Base-by-base conservation (phyloP, 1,284 basidiomycete genomes). In the Sporisorium graminicola region DNA sequence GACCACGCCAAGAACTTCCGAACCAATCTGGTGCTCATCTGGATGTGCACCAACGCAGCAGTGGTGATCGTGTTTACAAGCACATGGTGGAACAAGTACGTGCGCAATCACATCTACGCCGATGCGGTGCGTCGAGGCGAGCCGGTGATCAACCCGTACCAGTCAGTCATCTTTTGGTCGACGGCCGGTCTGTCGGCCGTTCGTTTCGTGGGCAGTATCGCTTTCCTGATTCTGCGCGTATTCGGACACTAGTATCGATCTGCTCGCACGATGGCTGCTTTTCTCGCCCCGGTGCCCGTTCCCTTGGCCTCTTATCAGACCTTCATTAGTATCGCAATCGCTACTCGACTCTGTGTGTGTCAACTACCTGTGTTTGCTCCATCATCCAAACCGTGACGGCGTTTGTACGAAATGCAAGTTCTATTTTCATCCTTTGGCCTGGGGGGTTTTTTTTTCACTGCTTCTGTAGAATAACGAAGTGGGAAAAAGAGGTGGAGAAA, bases 1-100 rank as follows among this genome's bases (percentile, higher is more conserved):
- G 83, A 70, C 64, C 79, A 83, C 58, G 87, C 86, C 65, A 82
- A 78, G 0, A 93, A 92, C 84, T 93, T 97, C 78, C 88, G 94
- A 70, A 97, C 94, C 16, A 96, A 95, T 87, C 93, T 95, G n/a
- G 87, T 98, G 51, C 88, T 98, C 54, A 88, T 90, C 3, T 96
- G 94, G 91, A 91, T 80, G 51, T 69, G 82, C 65, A 75, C 77
- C 50, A 85, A 85, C 35, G 81, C 76, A 0, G 67, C 82, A 9
- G 77, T 74, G 9, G 69, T 85, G 35, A 74, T 69, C 18, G 69
- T 85, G 33, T 63, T 85, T 20, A 82, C 77, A 16, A 74, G 79
- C 40, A 69, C 61, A 1, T 76, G 74, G 74, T 76, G 68, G 68
- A 71, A 66, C 51, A 49, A 46, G 35, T 76, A 68, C 37, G 68